Percentiles rank a stretch among this genome's conserved stretches.
Conservation (phyloP, 306 rosid genomes). For the Prunus persica region Prunus_persica_NCBIv2 NC_034010.1:29877001-29877500, state of each 20-base stretch:
- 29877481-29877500: slow-evolving; percentile 88
- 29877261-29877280: not conserved
- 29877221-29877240: not conserved
- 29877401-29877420: not conserved
- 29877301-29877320: not conserved
- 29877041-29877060: not conserved
- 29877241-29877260: not conserved
- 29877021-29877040: not conserved
- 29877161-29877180: too few relatives aligned
- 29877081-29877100: not conserved
- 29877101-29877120: too few relatives aligned
- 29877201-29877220: not conserved
- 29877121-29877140: not conserved
- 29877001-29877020: not conserved
- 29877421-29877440: not conserved
- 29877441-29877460: slow-evolving; percentile 22
- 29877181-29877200: not conserved
- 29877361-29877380: not conserved
- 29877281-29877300: not conserved
- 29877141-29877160: not conserved
- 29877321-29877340: not conserved
- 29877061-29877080: not conserved
- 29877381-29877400: not conserved
- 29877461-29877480: slow-evolving; percentile 77
- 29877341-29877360: slow-evolving; percentile 1